Evolutionary conservation across 1,139 yeast genomes (phyloP), one percentile per base, ranked within the genome.

Genomic region (Yamadazyma pseudoaaseri): DNA sequence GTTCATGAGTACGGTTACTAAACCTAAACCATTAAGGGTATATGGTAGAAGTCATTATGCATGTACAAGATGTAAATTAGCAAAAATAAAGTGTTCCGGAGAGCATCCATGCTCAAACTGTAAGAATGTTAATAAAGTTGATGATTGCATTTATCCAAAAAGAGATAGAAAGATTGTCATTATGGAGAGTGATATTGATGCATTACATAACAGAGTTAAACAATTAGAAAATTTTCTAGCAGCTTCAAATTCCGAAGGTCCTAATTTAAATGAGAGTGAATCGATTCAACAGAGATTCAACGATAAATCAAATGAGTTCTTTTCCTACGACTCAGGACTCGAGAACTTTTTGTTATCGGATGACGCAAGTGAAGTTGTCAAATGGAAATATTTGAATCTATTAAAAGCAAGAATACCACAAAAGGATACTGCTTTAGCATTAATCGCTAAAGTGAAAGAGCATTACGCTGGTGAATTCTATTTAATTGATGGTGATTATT

Each of bases 101-200:
- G 70, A 63, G 30, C 54, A 56, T 28, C 72, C 72, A 5, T 66
- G 73, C 38, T 49, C 67, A 18, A 66, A 64, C 39, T 66, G 73
- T 49, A 60, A 57, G 30, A 50, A 53, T 35, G 54, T 56, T 27
- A 55, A 55, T 26, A 62, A 61, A 36, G 60, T 54, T 8, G 56
- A 52, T 27, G 61, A 50, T 6, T 76, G 81, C 43, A 52, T 56
- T 3, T 76, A 76, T 42, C 78, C 79, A 1, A 56, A 59, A 23
- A 62, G 71, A 31, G 78, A 74, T 47, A 54, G 80, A 20, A 70
- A 73, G 47, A 69, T 75, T 23, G 70, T 73, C 30, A 62, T 75
- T 20, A 61, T 71, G 65, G 79, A 73, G 52, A 65, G 74, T 36
- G 79, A 74, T 30, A 51, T 74, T 38, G 57, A 68, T 34, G 55